phyloP scores from a whole-genome alignment of 352 stramenopile genomes.

The Phytophthora quininea region DNA sequence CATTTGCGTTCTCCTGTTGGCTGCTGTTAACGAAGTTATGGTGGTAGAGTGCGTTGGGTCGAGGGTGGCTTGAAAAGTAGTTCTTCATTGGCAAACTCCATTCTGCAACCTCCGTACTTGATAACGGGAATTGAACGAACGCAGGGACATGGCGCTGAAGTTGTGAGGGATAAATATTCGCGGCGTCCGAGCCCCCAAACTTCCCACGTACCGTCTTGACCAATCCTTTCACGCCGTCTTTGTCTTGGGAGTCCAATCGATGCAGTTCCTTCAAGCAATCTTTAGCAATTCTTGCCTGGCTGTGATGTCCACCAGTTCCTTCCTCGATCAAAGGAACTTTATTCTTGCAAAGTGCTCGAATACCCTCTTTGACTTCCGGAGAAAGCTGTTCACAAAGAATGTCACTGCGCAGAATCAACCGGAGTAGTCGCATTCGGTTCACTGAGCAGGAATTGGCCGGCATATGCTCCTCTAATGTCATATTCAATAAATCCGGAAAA shows the following conservation, averaged over 20 bases:
- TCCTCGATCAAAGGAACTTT: not conserved
- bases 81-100: constrained; percentile 16
- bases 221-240: not conserved
- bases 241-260: not conserved
- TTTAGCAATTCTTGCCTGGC: constrained; percentile 6
- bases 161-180: constrained; percentile 16
- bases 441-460: not conserved
- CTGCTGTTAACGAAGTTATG: constrained; percentile 44
- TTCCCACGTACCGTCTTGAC: constrained; percentile 5
- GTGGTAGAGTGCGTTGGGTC: constrained; percentile 51
- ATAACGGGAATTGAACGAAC: constrained; percentile 36
- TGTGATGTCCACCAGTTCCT: too few relatives aligned
- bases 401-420: constrained; percentile 22
- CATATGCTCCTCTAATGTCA: not conserved
- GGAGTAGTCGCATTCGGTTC: constrained; percentile 30
- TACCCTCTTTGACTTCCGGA: constrained; percentile 5
- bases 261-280: constrained; percentile 22
- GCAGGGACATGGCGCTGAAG: constrained; percentile 27
- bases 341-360: constrained; percentile 22
- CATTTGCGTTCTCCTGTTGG: not conserved
- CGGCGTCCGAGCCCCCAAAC: constrained; percentile 6
- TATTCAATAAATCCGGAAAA: constrained; percentile 37
- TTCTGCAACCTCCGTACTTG: constrained; percentile 10
- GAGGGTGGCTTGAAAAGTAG: constrained; percentile 45
- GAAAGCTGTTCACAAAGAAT: constrained; percentile 12